Conservation (phyloP, 352 stramenopile genomes). For the Pythium chondricola region DNA sequence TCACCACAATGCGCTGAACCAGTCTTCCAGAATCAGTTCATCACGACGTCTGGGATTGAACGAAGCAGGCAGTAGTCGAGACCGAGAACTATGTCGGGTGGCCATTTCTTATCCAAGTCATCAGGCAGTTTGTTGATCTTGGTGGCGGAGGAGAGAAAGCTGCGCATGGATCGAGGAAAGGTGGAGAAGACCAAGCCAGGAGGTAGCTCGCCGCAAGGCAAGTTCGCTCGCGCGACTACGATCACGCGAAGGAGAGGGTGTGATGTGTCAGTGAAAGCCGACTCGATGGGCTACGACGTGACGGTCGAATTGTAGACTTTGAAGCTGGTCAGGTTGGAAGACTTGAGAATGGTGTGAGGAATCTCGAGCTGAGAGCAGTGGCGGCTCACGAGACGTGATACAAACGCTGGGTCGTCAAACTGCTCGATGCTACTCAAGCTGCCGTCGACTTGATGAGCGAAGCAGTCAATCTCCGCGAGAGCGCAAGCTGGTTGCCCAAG, state of each 20-base stretch:
- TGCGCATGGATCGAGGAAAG: neutral
- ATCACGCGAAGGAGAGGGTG: neutral
- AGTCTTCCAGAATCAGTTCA: too few relatives aligned
- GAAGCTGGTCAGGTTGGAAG: neutral
- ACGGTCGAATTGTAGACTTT: conserved; percentile 15
- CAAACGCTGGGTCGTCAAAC: neutral
- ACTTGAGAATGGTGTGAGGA: neutral
- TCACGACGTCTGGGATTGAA: too few relatives aligned
- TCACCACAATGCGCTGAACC: too few relatives aligned
- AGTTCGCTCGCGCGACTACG: neutral
- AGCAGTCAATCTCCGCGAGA: too few relatives aligned
- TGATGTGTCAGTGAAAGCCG: neutral
- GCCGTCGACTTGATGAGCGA: neutral
- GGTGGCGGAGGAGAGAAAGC: neutral
- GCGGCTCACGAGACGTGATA: conserved; percentile 1
- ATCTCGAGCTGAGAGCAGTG: conserved; percentile 4
- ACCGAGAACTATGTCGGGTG: too few relatives aligned
- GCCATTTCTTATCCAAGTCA: neutral
- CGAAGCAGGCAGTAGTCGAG: too few relatives aligned
- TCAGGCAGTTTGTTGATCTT: neutral
- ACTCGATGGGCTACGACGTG: neutral
- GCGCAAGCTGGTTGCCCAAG: too few relatives aligned
- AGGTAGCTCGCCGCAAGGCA: neutral
- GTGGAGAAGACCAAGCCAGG: neutral
- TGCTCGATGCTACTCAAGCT: neutral